Evolutionary conservation across 164 flowering plant genomes (phyloP).

Genomic region (Echeveria elegans): DNA sequence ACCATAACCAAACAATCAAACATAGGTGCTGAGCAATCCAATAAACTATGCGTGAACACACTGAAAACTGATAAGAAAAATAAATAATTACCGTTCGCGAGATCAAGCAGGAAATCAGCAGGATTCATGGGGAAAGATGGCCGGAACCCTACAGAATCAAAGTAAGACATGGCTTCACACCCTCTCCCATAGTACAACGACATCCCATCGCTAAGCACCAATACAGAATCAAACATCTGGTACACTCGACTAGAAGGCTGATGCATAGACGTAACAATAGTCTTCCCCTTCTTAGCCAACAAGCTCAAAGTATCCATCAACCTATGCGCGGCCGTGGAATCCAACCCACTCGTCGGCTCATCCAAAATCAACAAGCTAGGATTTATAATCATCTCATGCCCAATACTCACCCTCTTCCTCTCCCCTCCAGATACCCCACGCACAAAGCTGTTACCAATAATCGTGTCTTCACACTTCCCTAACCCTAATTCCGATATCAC

Average conservation of each 20-base stretch:
- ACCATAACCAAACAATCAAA: background rate
- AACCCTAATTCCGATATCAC: conserved; percentile 66
- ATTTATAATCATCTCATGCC: conserved; percentile 74
- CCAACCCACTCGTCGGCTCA: conserved; percentile 89
- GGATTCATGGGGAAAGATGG: conserved; percentile 83
- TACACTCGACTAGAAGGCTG: conserved; percentile 85
- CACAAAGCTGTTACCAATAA: conserved; percentile 57
- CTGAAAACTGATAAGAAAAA: no score
- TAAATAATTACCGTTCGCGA: conserved; percentile 95
- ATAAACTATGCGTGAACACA: no score
- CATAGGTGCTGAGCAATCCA: no score
- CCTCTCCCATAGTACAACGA: conserved; percentile 63
- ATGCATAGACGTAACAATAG: conserved; percentile 71
- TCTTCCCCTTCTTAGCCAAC: conserved; percentile 66
- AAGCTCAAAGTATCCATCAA: conserved; percentile 38
- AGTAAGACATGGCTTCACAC: conserved; percentile 53
- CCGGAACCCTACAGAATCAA: conserved; percentile 50
- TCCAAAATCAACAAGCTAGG: conserved; percentile 72
- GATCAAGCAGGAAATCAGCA: conserved; percentile 89
- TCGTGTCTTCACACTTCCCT: conserved; percentile 55
- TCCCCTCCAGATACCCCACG: conserved; percentile 89
- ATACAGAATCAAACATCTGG: conserved; percentile 61
- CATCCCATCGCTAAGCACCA: conserved; percentile 65
- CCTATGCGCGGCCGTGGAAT: conserved; percentile 75
- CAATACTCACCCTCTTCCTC: conserved; percentile 75